phyloP scores from a whole-genome alignment of 225 moss, liverwort and hornwort species.

The Neckera pumila region DNA sequence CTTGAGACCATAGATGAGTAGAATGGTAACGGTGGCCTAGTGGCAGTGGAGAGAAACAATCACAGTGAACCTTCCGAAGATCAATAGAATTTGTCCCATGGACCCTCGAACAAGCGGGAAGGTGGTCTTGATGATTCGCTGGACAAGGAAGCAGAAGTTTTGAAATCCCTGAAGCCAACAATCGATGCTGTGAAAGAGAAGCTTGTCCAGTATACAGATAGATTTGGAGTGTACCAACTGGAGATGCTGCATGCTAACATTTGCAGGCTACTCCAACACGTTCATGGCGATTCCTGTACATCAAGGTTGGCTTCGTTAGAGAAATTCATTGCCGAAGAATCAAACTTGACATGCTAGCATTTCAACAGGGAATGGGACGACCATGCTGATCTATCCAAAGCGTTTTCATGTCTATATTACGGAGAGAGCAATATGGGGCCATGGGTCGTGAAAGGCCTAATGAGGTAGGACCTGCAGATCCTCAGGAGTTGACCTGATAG shows the following conservation, averaged over 20 bases:
- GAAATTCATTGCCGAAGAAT: conserved; percentile 13
- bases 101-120: conserved; percentile 12
- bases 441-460: neutral
- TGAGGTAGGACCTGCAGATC: neutral
- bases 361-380: neutral
- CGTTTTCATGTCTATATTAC: neutral
- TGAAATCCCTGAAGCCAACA: conserved; percentile 21
- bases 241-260: conserved; percentile 63
- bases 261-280: conserved; percentile 40
- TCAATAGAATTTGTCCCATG: neutral
- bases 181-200: conserved; percentile 36
- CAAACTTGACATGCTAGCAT: conserved; percentile 11
- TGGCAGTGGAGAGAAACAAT: neutral
- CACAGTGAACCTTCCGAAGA: conserved; percentile 2
- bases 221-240: conserved; percentile 52
- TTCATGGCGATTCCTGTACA: conserved; percentile 22
- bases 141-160: conserved; percentile 11
- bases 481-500: neutral
- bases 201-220: conserved; percentile 35
- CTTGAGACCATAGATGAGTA: neutral
- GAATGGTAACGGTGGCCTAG: neutral
- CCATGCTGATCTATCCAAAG: neutral
- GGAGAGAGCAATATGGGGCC: neutral
- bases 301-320: conserved; percentile 35
- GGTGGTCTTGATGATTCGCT: conserved; percentile 1